Evolutionary conservation across 768 basidiomycete species (phyloP), one percentile per base, ranked within the genome.

Genomic region (Russula sp.): DNA sequence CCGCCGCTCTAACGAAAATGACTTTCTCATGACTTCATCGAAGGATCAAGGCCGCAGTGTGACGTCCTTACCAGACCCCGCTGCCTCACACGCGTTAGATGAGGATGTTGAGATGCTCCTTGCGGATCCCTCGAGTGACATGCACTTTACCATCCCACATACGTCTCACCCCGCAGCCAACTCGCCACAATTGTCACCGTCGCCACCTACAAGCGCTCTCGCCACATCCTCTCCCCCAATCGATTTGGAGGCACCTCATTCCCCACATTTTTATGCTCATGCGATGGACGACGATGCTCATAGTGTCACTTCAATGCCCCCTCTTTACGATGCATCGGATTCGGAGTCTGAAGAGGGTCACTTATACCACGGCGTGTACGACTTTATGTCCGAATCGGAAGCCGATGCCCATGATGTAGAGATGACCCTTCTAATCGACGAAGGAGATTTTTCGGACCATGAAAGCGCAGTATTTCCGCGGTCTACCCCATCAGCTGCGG

Each of bases 361-460:
- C 31, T 5, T 60, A 39, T 48, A 11, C 39, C n/a, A 5, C 13
- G 34, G 40, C 44, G 53, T 27, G 31, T 45, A 66, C 16, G 65
- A 66, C 31, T 44, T 42, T 31, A 64, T 51, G 53, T 66, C 65
- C 32, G 62, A 66, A 9, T 66, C 65, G 22, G 64, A 65, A 16
- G 59, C 27, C 27, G 67, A 68, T 59, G 67, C 67, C 42, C 39
- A 51, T 31, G 67, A 68, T 20, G 65, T 68, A 6, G 67, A 68
- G 57, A 68, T 68, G 67, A 42, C 54, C 6, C 64, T 65, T 20
- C 44, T 55, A 2, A 7, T 39, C 22, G 65, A 63, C 14, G 59
- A 65, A 3, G 63, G 40, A 2, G 44, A 51, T n/a, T 11, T 14
- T 14, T 63, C 61, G 20, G 66, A 64, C 34, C 14, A 37, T 10